Evolutionary conservation across 2,329 filamentous ascomycete genomes (phyloP), one percentile per base, ranked within the genome.

Genomic region (Pseudocercospora fijiensis): DNA sequence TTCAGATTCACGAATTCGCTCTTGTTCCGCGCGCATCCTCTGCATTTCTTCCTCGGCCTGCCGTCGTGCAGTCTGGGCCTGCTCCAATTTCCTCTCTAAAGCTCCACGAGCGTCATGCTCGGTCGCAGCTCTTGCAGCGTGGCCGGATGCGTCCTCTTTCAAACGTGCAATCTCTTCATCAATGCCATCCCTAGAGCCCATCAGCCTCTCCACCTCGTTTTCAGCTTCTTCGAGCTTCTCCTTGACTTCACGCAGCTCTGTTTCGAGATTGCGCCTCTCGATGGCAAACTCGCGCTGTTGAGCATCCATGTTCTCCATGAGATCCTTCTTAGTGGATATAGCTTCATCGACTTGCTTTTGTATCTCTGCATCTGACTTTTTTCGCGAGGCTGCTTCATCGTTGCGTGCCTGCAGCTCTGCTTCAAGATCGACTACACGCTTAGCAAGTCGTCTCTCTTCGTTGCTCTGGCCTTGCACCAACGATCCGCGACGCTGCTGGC

Each of bases 261-360:
- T 83, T 70, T 96, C 91, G 0, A 98, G 82, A 9, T 88, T 90
- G 72, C 90, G 91, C 43, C 95, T 87, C 76, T 98, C 94, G 57
- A 88, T 87, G 37, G 90, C 83, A 70, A 96, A 97, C 73, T 98
- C 95, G 26, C 87, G 87, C 77, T 97, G 92, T 68, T 96, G 86
- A 11, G 93, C 89, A 74, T 98, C 92, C 80, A 99, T 91, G 73
- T 99, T 99, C 68, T 91, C 89, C 78, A 99, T 87, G 9, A 99
- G 85, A 76, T 98, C 95, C 71, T 90, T 90, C 77, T 99, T 99
- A 0, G 90, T 97, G 2, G 91, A 93, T 70, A 95, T 91, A 5
- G 87, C 91, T 76, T 98, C 94, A 67, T 95, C 87, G 65, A 96
- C 85, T 71, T 88, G 88, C 72, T 81, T 85, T 79, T 84, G 88